Evolutionary conservation across 2,329 filamentous ascomycete species (phyloP).

Genomic region (Rhexocercosporidium sp.): DNA sequence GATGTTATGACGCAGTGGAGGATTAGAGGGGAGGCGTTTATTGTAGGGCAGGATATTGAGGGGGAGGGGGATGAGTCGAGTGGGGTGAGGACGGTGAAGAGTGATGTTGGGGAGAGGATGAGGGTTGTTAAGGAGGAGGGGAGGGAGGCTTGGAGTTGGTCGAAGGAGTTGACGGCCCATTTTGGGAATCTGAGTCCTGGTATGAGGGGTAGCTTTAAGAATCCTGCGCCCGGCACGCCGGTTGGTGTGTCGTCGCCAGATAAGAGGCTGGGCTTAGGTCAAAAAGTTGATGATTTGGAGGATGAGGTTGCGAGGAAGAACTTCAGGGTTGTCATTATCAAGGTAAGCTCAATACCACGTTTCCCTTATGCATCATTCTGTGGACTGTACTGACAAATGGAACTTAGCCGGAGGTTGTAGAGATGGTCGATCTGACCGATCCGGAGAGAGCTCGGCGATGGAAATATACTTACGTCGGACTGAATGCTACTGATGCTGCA

Average conservation of each 20-base stretch:
- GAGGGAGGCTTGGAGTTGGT: slow-evolving; percentile 67
- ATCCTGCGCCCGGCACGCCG: slow-evolving; percentile 70
- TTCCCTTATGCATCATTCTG: neutral
- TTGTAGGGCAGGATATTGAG: slow-evolving; percentile 74
- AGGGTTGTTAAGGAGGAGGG: slow-evolving; percentile 50
- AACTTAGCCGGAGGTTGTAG: slow-evolving; percentile 67
- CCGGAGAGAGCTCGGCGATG: slow-evolving; percentile 61
- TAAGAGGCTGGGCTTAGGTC: slow-evolving; percentile 53
- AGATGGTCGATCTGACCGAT: slow-evolving; percentile 66
- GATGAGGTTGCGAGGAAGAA: slow-evolving; percentile 69
- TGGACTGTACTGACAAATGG: neutral
- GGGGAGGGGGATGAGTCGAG: slow-evolving; percentile 52
- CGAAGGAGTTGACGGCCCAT: slow-evolving; percentile 78
- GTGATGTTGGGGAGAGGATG: slow-evolving; percentile 67
- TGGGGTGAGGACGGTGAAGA: slow-evolving; percentile 62
- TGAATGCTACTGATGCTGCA: slow-evolving; percentile 40
- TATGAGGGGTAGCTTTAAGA: slow-evolving; percentile 75
- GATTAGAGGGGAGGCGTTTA: slow-evolving; percentile 74
- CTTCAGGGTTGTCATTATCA: slow-evolving; percentile 84
- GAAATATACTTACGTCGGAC: slow-evolving; percentile 60
- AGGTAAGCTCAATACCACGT: slow-evolving; percentile 37
- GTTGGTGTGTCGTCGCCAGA: slow-evolving; percentile 55
- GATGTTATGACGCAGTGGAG: slow-evolving; percentile 82
- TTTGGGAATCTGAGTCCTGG: slow-evolving; percentile 87
- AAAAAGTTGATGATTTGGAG: slow-evolving; percentile 64